phyloP scores from a whole-genome alignment of 345 rosid species.

The Boechera retrofracta region DNA sequence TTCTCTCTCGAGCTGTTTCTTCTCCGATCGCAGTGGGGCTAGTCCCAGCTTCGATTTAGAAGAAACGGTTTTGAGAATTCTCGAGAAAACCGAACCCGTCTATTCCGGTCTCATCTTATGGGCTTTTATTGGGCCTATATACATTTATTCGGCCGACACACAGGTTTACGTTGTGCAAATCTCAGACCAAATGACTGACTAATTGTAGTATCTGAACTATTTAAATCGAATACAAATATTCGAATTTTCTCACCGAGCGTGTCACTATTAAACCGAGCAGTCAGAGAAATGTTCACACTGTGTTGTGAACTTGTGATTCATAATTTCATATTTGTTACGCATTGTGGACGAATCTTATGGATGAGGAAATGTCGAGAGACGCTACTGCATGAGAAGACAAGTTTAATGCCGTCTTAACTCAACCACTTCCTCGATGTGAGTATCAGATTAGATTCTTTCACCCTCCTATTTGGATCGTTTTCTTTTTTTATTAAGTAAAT shows the following conservation, averaged over 20 bases:
- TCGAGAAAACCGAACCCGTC: conserved; percentile 16
- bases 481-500: not conserved
- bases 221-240: too few species aligned
- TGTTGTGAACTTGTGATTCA: not conserved
- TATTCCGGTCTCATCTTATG: not conserved
- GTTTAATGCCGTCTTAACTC: conserved; percentile 16
- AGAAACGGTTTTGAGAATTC: conserved; percentile 25
- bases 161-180: not conserved
- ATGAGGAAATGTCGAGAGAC: conserved; percentile 19
- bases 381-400: conserved; percentile 11
- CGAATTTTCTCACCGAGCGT: too few species aligned
- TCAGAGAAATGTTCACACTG: not conserved
- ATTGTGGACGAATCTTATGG: not conserved
- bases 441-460: conserved; percentile 18
- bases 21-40: conserved; percentile 29
- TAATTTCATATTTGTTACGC: not conserved
- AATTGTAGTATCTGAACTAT: too few species aligned
- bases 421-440: conserved; percentile 9
- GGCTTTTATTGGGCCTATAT: conserved; percentile 18
- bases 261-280: too few species aligned
- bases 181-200: too few species aligned
- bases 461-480: not conserved
- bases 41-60: conserved; percentile 20
- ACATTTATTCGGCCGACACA: not conserved
- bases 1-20: conserved; percentile 23